These are phyloP conservation scores for Xylogone sp. DNA, from an alignment of 2,329 filamentous ascomycete genomes.

Conservation along the genomic window DNA sequence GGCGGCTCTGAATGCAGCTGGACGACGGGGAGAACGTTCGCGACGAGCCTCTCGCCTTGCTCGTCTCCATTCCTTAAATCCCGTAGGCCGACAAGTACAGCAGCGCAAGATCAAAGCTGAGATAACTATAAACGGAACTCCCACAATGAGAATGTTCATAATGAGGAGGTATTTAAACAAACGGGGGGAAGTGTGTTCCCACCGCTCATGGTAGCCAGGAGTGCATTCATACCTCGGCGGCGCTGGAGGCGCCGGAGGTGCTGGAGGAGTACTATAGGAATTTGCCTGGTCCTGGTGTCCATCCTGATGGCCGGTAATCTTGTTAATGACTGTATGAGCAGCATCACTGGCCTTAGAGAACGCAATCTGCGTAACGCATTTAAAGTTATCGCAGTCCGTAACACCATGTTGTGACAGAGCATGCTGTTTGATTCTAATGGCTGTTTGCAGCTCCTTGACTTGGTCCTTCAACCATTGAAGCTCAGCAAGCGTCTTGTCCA, in stretches of 20 bases:
- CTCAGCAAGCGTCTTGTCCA: constrained; percentile 41
- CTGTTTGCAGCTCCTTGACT: constrained; percentile 36
- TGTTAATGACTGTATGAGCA: constrained; percentile 30
- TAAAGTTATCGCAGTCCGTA: constrained; percentile 36
- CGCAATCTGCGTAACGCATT: constrained; percentile 39
- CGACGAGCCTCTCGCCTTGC: constrained; percentile 13
- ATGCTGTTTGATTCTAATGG: constrained; percentile 39
- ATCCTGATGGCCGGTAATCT: constrained; percentile 15
- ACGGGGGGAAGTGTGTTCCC: no score
- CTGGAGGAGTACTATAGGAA: no score
- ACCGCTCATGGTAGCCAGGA: background rate
- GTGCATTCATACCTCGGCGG: background rate
- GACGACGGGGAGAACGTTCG: constrained; percentile 12
- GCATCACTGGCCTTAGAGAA: constrained; percentile 35
- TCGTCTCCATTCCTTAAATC: background rate
- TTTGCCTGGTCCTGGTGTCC: no score
- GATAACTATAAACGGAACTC: no score
- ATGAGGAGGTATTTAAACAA: constrained; percentile 9
- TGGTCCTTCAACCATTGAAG: constrained; percentile 40
- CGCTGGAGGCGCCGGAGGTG: no score
- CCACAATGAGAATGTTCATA: constrained; percentile 11
- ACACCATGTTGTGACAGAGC: constrained; percentile 28
- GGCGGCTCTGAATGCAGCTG: constrained; percentile 14
- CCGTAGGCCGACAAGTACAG: background rate
- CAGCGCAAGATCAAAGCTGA: no score